phyloP scores from a whole-genome alignment of 495 filamentous ascomycete genomes.

The Xanthoparmelia taractica region DNA sequence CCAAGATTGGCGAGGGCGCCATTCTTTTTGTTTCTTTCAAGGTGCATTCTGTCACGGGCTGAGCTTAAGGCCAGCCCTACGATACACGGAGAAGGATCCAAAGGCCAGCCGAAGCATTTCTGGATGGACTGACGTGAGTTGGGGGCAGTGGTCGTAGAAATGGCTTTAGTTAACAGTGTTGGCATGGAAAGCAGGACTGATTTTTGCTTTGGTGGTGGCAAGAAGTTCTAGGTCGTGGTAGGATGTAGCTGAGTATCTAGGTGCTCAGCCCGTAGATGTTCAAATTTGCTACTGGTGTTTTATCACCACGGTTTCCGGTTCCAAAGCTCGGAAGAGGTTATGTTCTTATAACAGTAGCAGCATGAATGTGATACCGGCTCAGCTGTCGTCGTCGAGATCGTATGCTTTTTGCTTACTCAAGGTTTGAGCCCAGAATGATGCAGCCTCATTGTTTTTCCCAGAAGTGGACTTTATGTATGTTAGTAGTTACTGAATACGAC shows the following conservation, averaged over 20 bases:
- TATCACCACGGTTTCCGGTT: not conserved
- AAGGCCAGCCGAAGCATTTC: conserved; percentile 23
- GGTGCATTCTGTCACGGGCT: too few relatives aligned
- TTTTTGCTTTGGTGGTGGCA: conserved; percentile 12
- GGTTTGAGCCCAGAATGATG: conserved; percentile 1
- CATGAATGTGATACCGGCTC: conserved; percentile 5
- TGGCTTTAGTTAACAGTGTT: not conserved
- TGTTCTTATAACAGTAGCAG: conserved; percentile 4
- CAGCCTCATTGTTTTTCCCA: conserved; percentile 1
- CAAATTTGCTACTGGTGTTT: conserved; percentile 3
- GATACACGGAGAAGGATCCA: conserved; percentile 11
- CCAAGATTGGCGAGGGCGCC: too few relatives aligned
- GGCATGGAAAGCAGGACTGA: conserved; percentile 18
- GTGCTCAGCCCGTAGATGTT: conserved; percentile 27
- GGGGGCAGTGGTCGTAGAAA: conserved; percentile 7
- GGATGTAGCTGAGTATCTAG: conserved; percentile 28
- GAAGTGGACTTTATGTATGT: conserved; percentile 1
- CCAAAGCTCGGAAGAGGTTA: not conserved
- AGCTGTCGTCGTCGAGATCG: not conserved
- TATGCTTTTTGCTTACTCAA: conserved; percentile 3
- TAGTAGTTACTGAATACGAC: not conserved
- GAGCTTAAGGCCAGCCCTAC: too few relatives aligned
- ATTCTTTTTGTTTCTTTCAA: too few relatives aligned
- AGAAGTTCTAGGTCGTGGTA: conserved; percentile 21
- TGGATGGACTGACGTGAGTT: conserved; percentile 2